Percentiles rank a stretch among this genome's conserved stretches.
Conservation (phyloP, 306 rosid genomes). For the Prunus mongolica region DNA sequence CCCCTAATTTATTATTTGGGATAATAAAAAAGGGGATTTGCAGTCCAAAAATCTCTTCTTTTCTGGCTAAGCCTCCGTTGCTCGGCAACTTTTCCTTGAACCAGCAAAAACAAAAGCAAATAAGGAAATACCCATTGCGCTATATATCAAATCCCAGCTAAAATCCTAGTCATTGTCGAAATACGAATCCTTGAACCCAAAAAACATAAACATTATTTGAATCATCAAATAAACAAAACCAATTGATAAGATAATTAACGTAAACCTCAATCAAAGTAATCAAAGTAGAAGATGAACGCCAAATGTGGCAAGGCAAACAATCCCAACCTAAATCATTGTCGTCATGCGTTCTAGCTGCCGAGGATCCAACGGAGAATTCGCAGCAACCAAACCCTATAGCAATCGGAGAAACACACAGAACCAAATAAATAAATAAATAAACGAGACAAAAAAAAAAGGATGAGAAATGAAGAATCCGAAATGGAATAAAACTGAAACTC, state of each 20-base stretch:
- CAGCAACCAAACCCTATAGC: constrained; percentile 7
- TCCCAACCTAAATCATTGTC: not conserved
- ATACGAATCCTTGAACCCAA: not conserved
- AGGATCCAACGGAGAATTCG: not conserved
- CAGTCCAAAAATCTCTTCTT: not conserved
- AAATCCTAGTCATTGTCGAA: constrained; percentile 6
- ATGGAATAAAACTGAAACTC: not conserved
- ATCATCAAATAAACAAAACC: not conserved
- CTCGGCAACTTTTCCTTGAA: not conserved
- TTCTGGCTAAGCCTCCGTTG: too few species aligned
- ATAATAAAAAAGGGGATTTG: not conserved
- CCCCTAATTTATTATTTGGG: not conserved
- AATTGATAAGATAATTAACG: not conserved
- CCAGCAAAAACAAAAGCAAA: not conserved
- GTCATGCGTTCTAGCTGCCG: not conserved
- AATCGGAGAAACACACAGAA: not conserved
- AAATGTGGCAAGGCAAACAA: not conserved
- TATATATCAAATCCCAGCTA: not conserved
- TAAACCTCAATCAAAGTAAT: not conserved
- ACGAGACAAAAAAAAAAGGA: not conserved
- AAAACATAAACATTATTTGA: not conserved
- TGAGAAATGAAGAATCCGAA: not conserved
- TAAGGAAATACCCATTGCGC: not conserved
- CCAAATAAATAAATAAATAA: not conserved
- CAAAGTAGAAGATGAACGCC: not conserved